Evolutionary conservation across 148 eudicot genomes (phyloP), one percentile per base, ranked within the genome.

Genomic region (Beta vulgaris): DNA sequence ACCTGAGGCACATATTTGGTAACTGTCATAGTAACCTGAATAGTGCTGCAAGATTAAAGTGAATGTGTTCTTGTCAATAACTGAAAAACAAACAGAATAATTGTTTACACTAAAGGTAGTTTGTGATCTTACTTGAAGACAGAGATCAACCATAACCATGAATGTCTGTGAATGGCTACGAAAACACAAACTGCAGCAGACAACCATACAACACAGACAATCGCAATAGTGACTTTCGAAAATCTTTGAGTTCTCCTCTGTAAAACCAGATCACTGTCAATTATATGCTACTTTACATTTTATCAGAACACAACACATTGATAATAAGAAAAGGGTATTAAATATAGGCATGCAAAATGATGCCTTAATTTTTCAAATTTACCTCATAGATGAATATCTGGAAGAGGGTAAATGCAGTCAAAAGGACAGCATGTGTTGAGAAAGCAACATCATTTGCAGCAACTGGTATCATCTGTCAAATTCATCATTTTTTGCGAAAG

Each of bases 1-100:
- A 91, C 98, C 92, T 93, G 98, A 25, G 98, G 98, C 74, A 93
- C 90, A 59, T 93, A 93, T 73, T 93, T 93, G 87, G 90, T 79
- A n/a, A 85, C 83, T 25, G 97, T 93, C 95, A 93, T 91, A 19
- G 76, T 73, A 63, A 93, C 98, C 79, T 93, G 98, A 77, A 93
- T 65, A 18, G 86, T 87, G 88, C 98, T 93, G 91, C 79, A 86
- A 81, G 36, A 74, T 6, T 6, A 57, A n/a, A n/a, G 43, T 46
- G 16, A 70, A 70, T 57, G 31, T 6, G 49, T 37, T 43, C 54
- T 26, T 34, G 39, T 28, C 44, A 37, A 14, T 11, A 21, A 1
- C 26, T 16, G 57, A 51, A 51, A 19, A 51, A 15, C 1, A 68
- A 11, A 68, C 15, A 36, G n/a, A 37, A 15, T 26, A 26, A 14